phyloP scores from a whole-genome alignment of 768 basidiomycete genomes.

The Tricholoma matsutake region DNA sequence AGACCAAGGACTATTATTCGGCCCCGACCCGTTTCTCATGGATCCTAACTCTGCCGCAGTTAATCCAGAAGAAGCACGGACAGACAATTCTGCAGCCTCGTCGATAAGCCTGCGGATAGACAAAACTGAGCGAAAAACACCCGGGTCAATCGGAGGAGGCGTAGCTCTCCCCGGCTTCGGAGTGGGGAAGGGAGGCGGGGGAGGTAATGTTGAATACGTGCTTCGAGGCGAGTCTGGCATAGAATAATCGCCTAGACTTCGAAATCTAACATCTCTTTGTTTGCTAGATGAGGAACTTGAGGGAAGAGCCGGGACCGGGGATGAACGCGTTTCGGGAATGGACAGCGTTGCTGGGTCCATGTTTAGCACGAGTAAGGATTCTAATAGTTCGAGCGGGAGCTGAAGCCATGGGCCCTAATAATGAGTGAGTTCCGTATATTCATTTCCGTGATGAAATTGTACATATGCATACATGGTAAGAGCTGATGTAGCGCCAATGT shows the following conservation, averaged over 20 bases:
- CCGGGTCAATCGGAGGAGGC: slow-evolving; percentile 87
- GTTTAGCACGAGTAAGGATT: slow-evolving; percentile 77
- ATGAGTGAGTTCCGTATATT: slow-evolving; percentile 15
- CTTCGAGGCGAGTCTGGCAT: slow-evolving; percentile 45
- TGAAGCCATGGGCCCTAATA: slow-evolving; percentile 88
- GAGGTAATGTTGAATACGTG: slow-evolving; percentile 32
- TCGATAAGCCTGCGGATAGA: slow-evolving; percentile 81
- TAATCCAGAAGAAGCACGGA: slow-evolving; percentile 83
- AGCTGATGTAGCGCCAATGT: slow-evolving; percentile 92
- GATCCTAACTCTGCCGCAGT: slow-evolving; percentile 72
- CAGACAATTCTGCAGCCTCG: slow-evolving; percentile 84
- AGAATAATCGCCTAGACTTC: slow-evolving; percentile 38
- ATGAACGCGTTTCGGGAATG: slow-evolving; percentile 41
- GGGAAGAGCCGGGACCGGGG: slow-evolving; percentile 29
- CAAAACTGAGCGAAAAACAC: slow-evolving; percentile 75
- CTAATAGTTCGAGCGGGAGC: slow-evolving; percentile 80
- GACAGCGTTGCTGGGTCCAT: slow-evolving; percentile 66
- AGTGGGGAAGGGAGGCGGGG: slow-evolving; percentile 48
- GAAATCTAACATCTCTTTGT: slow-evolving; percentile 45
- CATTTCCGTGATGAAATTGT: slow-evolving; percentile 4
- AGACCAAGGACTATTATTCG: slow-evolving; percentile 54
- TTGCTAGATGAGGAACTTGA: slow-evolving; percentile 25
- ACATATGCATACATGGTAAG: slow-evolving; percentile 80
- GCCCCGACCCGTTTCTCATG: slow-evolving; percentile 44
- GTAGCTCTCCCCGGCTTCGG: slow-evolving; percentile 64